Conservation (phyloP, 306 rosid species). For the Benincasa hispida region DNA sequence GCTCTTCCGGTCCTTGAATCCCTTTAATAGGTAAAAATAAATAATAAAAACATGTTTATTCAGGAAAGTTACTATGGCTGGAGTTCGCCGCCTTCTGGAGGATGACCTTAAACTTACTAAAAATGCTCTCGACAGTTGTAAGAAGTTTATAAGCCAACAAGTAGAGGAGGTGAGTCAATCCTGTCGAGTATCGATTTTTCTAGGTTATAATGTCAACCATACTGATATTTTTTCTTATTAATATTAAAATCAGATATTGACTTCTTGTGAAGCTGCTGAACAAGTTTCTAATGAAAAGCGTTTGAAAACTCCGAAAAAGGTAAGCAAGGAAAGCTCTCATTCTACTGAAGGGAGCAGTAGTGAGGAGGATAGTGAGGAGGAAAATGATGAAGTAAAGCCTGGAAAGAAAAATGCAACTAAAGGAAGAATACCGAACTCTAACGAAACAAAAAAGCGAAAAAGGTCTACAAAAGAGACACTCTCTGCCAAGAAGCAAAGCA, state of each 20-base stretch:
- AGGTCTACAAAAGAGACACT: constrained; percentile 29
- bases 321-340: constrained; percentile 41
- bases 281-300: constrained; percentile 34
- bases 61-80: constrained; percentile 70
- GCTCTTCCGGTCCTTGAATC: not conserved
- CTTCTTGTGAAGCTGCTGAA: constrained; percentile 31
- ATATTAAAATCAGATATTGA: constrained; percentile 31
- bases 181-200: not conserved
- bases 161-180: constrained; percentile 53
- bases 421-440: constrained; percentile 39
- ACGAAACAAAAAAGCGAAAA: constrained; percentile 48
- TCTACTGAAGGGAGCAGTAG: constrained; percentile 28
- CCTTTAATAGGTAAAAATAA: not conserved
- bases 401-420: constrained; percentile 35
- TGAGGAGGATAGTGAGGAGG: constrained; percentile 53
- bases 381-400: constrained; percentile 38
- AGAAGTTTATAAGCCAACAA: constrained; percentile 62
- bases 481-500: constrained; percentile 51
- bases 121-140: constrained; percentile 51
- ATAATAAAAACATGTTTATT: not conserved
- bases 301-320: constrained; percentile 44
- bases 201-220: not conserved
- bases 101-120: constrained; percentile 65
- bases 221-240: constrained; percentile 1
- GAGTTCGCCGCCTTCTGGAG: constrained; percentile 82